Evolutionary conservation across 2,329 filamentous ascomycete genomes (phyloP).

Genomic region (Fusarium cicatricum): DNA sequence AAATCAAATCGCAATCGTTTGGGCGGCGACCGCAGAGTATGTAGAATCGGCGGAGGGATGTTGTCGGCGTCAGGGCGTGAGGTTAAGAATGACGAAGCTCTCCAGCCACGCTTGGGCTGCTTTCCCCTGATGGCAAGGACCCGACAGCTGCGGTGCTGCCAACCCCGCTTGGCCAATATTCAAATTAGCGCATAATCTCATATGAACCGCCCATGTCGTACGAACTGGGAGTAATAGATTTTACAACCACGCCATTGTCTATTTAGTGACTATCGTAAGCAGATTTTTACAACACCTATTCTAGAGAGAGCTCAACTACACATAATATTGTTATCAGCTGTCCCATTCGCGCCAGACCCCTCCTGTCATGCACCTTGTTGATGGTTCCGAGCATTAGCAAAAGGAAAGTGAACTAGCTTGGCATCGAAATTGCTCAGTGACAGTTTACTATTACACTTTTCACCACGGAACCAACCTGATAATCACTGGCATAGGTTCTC

Average conservation of each 20-base stretch:
- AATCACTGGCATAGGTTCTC: no score
- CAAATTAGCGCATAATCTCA: slow-evolving; percentile 39
- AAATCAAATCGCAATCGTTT: slow-evolving; percentile 20
- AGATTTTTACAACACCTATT: no score
- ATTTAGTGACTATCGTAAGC: neutral
- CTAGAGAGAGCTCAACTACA: no score
- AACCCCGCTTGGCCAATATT: slow-evolving; percentile 41
- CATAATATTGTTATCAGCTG: no score
- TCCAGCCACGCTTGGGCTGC: slow-evolving; percentile 41
- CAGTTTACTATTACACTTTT: no score
- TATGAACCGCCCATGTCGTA: no score
- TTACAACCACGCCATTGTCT: neutral
- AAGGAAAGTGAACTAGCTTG: neutral
- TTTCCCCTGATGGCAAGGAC: slow-evolving; percentile 37
- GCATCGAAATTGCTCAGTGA: no score
- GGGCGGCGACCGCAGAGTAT: slow-evolving; percentile 23
- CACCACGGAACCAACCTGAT: no score
- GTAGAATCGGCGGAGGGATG: slow-evolving; percentile 17
- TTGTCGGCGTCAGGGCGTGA: slow-evolving; percentile 20
- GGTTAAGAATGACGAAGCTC: slow-evolving; percentile 43
- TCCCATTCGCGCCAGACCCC: no score
- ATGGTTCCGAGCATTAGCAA: neutral
- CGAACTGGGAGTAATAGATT: slow-evolving; percentile 3
- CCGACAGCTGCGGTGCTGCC: slow-evolving; percentile 20
- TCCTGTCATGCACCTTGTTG: no score